A percentile compares a stretch with the other conserved stretches of the same genome.
These are phyloP conservation scores for Oryza australiensis DNA, from an alignment of 176 grass and related monocot species.

Conservation along the genomic window DNA sequence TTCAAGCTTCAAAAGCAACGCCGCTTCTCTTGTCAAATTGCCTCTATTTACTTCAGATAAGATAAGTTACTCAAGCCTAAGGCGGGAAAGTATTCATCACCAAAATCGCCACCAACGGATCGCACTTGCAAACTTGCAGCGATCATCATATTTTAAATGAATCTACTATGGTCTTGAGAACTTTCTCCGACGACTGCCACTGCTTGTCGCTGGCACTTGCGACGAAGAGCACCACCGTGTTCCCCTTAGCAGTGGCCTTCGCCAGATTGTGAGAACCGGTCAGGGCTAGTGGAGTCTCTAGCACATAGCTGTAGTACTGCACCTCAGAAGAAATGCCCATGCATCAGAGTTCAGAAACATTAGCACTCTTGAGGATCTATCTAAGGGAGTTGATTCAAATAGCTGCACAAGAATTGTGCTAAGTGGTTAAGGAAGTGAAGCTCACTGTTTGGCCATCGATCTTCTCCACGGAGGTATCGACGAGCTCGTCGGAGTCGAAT, in stretches of 20 bases:
- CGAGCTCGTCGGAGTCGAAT: constrained; percentile 75
- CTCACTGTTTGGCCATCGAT: constrained; percentile 70
- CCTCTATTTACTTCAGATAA: background rate
- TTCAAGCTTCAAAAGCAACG: too few relatives aligned
- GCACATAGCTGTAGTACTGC: constrained; percentile 93
- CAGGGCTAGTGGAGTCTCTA: constrained; percentile 89
- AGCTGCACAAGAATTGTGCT: background rate
- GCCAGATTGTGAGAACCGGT: constrained; percentile 92
- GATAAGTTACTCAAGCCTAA: background rate
- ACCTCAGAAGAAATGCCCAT: background rate
- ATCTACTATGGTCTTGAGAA: constrained; percentile 78
- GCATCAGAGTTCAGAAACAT: constrained; percentile 7
- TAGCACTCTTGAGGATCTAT: background rate
- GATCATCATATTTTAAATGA: constrained; percentile 73
- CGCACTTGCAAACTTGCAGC: constrained; percentile 19
- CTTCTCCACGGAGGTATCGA: constrained; percentile 69
- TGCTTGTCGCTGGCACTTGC: constrained; percentile 88
- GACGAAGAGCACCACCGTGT: constrained; percentile 90
- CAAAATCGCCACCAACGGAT: background rate
- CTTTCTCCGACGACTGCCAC: constrained; percentile 71
- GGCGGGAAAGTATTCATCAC: background rate
- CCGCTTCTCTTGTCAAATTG: too few relatives aligned
- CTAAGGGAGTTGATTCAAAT: background rate
- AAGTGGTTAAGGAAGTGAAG: background rate
- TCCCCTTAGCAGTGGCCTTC: constrained; percentile 97